Base-by-base conservation (phyloP, 108 stramenopile genomes). In the Mayamaea pseudoterrestris region DNA sequence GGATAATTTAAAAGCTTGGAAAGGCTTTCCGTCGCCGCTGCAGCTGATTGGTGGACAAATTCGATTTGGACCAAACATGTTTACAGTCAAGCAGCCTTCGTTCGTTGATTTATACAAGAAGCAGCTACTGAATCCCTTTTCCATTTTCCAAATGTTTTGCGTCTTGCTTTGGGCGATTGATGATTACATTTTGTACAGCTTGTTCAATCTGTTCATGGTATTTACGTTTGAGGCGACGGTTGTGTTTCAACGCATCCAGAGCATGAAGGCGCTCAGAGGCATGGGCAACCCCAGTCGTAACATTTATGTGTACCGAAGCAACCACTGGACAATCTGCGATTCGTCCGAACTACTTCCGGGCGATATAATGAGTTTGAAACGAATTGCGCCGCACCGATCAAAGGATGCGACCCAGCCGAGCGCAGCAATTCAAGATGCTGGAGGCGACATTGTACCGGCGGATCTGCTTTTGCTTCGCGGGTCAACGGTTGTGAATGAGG, bases 121-220 rank as follows among this genome's bases (percentile, higher is more conserved):
- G 32, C 97, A 98, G 60, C 60, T 98, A 20, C 60, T 94, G 36
- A 81, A 68, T 46, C 95, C 91, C 5, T 90, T 95, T 67, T 87
- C 87, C 0, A 90, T 94, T 13, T 96, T 96, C 65, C 94, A 93
- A 69, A 57, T 94, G 9, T 93, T 90, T 55, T 86, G 80, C 47
- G 83, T 84, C 28, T 53, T 90, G 1, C 55, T 98, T 23, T 98
- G 97, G 94, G 69, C 92, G 68, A 65, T 98, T 50, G 97, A 98
- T 65, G 82, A 90, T 41, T 96, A 91, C 77, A 94, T 94, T 90
- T 74, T 81, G 49, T 93, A 92, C 55, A 76, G 73, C 24, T 71
- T 82, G 35, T 98, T 94, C 63, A 90, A 77, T 3, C 70, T 98
- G 12, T 87, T 94, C 42, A 94, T 93, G 90, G 89, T 98, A 27